Conservation (phyloP, 2,329 filamentous ascomycete species). For the Tolypocladium tundrense region DNA sequence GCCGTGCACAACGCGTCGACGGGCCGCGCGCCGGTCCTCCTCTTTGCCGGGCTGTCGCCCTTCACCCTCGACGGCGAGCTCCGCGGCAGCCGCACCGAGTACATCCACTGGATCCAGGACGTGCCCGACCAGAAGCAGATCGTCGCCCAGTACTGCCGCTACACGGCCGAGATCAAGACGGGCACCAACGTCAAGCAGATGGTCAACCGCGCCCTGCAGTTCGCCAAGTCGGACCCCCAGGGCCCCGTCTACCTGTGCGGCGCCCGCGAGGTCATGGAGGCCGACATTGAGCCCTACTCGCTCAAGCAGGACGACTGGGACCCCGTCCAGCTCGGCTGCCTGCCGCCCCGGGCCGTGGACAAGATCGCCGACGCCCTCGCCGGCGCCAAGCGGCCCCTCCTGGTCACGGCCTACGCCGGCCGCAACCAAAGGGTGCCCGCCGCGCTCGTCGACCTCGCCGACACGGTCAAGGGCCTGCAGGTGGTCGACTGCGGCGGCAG, state of each 20-base stretch:
- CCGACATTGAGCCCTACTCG: constrained; percentile 65
- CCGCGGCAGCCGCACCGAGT: constrained; percentile 68
- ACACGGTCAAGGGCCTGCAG: constrained; percentile 56
- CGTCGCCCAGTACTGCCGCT: constrained; percentile 75
- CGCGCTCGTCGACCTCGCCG: constrained; percentile 55
- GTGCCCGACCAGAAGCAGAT: constrained; percentile 75
- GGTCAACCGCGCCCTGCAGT: constrained; percentile 75
- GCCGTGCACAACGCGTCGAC: constrained; percentile 72
- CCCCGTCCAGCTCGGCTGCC: constrained; percentile 55
- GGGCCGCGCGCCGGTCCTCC: constrained; percentile 62
- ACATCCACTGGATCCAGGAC: constrained; percentile 81
- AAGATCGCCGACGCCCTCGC: constrained; percentile 54
- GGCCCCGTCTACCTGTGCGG: constrained; percentile 74
- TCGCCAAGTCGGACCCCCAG: constrained; percentile 65
- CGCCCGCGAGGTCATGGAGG: constrained; percentile 74
- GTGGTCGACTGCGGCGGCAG: constrained; percentile 69
- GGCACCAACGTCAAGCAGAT: constrained; percentile 83
- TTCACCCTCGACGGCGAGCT: constrained; percentile 71
- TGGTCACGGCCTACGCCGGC: constrained; percentile 63
- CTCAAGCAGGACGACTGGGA: constrained; percentile 63
- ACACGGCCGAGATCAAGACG: constrained; percentile 72
- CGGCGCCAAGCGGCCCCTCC: constrained; percentile 52
- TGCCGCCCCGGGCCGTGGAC: constrained; percentile 40
- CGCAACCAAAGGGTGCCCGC: constrained; percentile 53
- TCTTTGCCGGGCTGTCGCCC: constrained; percentile 70